Evolutionary conservation across 805 yeast genomes (phyloP).

Genomic region (Saccharomycopsis schoenii): DNA sequence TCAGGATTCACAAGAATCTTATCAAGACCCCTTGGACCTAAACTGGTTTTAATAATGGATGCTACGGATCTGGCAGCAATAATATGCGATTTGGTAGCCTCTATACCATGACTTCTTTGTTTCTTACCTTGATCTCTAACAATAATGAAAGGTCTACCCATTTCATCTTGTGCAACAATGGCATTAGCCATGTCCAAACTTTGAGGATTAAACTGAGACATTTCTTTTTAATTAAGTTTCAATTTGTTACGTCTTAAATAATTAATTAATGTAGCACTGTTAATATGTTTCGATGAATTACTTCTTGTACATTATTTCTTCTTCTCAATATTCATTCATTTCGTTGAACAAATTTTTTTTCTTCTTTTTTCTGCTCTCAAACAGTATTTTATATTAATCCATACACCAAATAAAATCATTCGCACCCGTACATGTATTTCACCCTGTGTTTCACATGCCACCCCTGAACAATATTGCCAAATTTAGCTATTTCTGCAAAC

Average conservation of each 20-base stretch:
- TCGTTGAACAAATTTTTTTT: conserved; percentile 1
- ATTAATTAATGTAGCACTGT: not conserved
- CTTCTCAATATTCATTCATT: not conserved
- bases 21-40: conserved; percentile 98
- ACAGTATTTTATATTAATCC: not conserved
- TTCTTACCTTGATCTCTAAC: conserved; percentile 75
- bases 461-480: not conserved
- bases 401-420: not conserved
- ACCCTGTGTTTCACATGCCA: too few relatives aligned
- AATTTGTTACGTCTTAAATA: not conserved
- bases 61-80: conserved; percentile 99
- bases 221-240: not conserved
- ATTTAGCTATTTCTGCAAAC: not conserved
- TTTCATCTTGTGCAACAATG: conserved; percentile 97
- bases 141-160: conserved; percentile 97
- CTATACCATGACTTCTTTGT: conserved; percentile 62
- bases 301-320: not conserved
- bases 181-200: conserved; percentile 94
- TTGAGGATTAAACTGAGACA: conserved; percentile 30
- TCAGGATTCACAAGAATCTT: conserved; percentile 92
- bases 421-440: not conserved
- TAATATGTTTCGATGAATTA: not conserved
- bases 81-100: conserved; percentile 79
- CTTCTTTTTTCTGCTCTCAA: not conserved
- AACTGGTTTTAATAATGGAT: conserved; percentile 85